Evolutionary conservation across 2,329 filamentous ascomycete genomes (phyloP).

Genomic region (Fusarium nygamai): DNA sequence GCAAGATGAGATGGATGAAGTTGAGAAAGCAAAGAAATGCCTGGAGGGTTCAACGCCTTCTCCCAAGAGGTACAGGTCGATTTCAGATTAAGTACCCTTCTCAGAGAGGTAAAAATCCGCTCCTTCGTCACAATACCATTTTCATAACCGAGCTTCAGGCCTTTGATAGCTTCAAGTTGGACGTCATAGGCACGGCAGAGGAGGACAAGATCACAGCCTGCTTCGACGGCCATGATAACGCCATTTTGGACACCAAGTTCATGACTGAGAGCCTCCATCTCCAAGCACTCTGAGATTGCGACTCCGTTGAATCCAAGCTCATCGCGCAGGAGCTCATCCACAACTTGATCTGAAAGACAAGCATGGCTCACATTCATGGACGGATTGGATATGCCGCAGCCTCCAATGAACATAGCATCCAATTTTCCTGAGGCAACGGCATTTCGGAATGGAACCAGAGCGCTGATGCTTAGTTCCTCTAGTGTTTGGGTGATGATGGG

Average conservation of each 20-base stretch:
- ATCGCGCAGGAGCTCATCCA: conserved; percentile 87
- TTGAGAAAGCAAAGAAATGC: conserved; percentile 78
- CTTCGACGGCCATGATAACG: conserved; percentile 96
- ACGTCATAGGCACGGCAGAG: conserved; percentile 88
- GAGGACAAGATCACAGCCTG: conserved; percentile 91
- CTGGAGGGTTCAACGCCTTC: conserved; percentile 87
- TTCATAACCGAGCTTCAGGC: conserved; percentile 87
- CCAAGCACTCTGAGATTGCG: conserved; percentile 92
- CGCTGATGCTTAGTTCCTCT: conserved; percentile 91
- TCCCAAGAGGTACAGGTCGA: conserved; percentile 88
- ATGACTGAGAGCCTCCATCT: conserved; percentile 95
- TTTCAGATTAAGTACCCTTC: conserved; percentile 83
- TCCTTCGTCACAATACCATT: conserved; percentile 88
- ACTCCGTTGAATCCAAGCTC: conserved; percentile 92
- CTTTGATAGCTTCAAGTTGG: conserved; percentile 91
- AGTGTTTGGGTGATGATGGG: conserved; percentile 95
- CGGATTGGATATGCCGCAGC: conserved; percentile 89
- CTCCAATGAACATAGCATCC: conserved; percentile 95
- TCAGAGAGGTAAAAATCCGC: conserved; percentile 82
- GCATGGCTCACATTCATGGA: conserved; percentile 96
- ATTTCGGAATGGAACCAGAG: conserved; percentile 89
- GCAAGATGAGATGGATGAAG: conserved; percentile 84
- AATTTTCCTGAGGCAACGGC: conserved; percentile 83
- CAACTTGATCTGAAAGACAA: conserved; percentile 90
- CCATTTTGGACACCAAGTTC: conserved; percentile 98